Conservation (phyloP, 78 protist species). For the Guillardia theta region DNA sequence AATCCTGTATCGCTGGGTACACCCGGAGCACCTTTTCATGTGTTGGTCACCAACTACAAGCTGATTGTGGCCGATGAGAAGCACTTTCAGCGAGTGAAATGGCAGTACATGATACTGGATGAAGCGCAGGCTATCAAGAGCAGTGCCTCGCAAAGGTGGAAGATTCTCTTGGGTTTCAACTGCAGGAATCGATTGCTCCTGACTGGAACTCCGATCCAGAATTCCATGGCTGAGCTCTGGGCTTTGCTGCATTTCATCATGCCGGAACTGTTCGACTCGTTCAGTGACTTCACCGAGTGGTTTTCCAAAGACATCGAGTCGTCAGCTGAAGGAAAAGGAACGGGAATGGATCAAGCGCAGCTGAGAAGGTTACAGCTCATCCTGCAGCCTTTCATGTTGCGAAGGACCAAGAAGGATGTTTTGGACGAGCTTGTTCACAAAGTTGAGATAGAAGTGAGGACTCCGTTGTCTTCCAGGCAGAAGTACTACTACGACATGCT, state of each 20-base stretch:
- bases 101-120: slow-evolving; percentile 93
- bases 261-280: slow-evolving; percentile 80
- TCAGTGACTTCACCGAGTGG: slow-evolving; percentile 66
- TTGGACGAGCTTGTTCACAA: slow-evolving; percentile 88
- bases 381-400: slow-evolving; percentile 92
- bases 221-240: slow-evolving; percentile 80
- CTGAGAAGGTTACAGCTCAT: slow-evolving; percentile 86
- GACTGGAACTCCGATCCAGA: slow-evolving; percentile 94
- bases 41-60: slow-evolving; percentile 59
- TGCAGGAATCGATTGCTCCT: slow-evolving; percentile 90
- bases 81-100: slow-evolving; percentile 63
- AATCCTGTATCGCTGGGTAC: neutral
- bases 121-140: slow-evolving; percentile 96
- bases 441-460: slow-evolving; percentile 63
- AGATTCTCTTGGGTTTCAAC: slow-evolving; percentile 68
- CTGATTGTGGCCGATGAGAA: slow-evolving; percentile 64
- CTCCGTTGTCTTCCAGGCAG: slow-evolving; percentile 78
- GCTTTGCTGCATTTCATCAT: slow-evolving; percentile 90
- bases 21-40: slow-evolving; percentile 29
- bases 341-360: slow-evolving; percentile 52
- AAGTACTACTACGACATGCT: slow-evolving; percentile 65
- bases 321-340: slow-evolving; percentile 48
- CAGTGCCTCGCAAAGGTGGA: slow-evolving; percentile 71
- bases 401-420: slow-evolving; percentile 90
- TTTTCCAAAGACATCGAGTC: slow-evolving; percentile 62